These are phyloP conservation scores for Podila clonocystis DNA, from an alignment of 192 early-diverging fungal genomes.

Conservation along the genomic window DNA sequence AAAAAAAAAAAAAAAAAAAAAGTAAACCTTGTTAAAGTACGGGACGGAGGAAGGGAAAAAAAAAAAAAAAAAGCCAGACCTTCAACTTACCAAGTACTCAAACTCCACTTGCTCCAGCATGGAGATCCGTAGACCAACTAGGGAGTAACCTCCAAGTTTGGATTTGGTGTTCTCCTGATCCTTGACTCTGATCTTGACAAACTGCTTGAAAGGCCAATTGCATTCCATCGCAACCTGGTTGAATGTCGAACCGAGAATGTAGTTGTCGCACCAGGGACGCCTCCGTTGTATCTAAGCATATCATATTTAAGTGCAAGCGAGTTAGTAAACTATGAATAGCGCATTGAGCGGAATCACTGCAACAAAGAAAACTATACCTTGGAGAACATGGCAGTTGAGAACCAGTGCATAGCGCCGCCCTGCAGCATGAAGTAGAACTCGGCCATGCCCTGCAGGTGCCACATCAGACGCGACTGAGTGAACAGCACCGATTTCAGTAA, in stretches of 20 bases:
- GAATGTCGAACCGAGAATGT: conserved; percentile 34
- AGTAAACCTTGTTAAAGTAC: not conserved
- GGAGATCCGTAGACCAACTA: conserved; percentile 3
- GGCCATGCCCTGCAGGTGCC: conserved; percentile 42
- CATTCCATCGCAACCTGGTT: conserved; percentile 11
- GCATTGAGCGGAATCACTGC: too few relatives aligned
- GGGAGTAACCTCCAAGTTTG: not conserved
- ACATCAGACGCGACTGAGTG: conserved; percentile 12
- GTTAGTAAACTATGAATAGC: too few relatives aligned
- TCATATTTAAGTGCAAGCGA: too few relatives aligned
- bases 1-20: too few relatives aligned
- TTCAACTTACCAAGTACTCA: conserved; percentile 37
- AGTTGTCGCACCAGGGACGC: conserved; percentile 30
- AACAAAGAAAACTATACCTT: too few relatives aligned
- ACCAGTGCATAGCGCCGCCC: conserved; percentile 35
- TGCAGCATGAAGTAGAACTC: conserved; percentile 52
- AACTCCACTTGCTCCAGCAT: conserved; percentile 28
- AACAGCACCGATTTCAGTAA: conserved; percentile 29
- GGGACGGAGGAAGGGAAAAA: too few relatives aligned
- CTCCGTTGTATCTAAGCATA: conserved; percentile 12
- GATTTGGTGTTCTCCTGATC: not conserved
- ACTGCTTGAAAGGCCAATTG: conserved; percentile 28
- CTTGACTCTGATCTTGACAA: conserved; percentile 23
- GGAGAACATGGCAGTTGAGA: conserved; percentile 13
- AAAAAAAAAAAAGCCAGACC: not conserved